Evolutionary conservation across 2,329 filamentous ascomycete genomes (phyloP).

Genomic region (Chrysoporthe puriensis): DNA sequence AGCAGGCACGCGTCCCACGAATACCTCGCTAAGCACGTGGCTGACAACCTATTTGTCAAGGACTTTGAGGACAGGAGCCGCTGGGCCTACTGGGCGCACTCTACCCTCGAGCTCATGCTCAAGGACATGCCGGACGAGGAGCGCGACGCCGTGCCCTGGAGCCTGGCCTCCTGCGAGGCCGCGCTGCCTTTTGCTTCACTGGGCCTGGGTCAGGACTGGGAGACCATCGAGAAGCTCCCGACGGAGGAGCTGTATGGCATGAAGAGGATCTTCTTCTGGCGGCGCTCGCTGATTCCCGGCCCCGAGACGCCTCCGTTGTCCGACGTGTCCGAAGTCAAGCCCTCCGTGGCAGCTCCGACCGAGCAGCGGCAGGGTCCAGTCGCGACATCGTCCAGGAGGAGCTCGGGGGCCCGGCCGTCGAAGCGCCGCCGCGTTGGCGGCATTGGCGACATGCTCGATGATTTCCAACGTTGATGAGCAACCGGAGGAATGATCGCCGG

Average conservation of each 20-base stretch:
- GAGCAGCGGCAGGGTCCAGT: no score
- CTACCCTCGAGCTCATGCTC: neutral
- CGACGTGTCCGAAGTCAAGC: neutral
- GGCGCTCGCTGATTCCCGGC: conserved; percentile 7
- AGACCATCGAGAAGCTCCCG: neutral
- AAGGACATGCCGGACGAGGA: neutral
- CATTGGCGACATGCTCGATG: neutral
- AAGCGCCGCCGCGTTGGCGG: neutral
- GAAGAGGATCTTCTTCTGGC: conserved; percentile 18
- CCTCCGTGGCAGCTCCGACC: no score
- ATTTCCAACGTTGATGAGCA: neutral
- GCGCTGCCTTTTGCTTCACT: conserved; percentile 16
- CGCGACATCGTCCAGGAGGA: neutral
- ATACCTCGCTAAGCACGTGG: neutral
- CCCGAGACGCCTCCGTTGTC: neutral
- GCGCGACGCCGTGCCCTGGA: neutral
- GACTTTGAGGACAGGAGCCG: neutral
- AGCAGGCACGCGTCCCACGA: neutral
- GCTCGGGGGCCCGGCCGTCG: neutral
- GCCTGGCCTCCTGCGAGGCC: neutral
- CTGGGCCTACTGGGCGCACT: neutral
- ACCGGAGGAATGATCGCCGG: neutral
- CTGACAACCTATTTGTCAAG: neutral
- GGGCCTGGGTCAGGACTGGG: conserved; percentile 9
- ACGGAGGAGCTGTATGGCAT: neutral